Base-by-base conservation (phyloP, 1,139 yeast species). In the Saccharomyces hybrid region DNA sequence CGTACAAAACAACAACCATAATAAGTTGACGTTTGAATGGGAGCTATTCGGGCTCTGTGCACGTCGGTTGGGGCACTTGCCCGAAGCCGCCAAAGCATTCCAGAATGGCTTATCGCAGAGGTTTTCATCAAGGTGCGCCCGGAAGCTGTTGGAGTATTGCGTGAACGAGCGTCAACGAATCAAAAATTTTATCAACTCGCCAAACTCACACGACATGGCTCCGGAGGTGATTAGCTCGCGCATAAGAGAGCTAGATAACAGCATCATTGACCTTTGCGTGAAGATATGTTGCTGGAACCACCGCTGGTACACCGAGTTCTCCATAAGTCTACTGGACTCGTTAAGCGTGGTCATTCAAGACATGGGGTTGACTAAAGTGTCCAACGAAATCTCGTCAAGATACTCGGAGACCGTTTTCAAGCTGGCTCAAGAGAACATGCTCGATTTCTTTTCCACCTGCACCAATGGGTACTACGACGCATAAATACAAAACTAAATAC, bases 261-360 rank as follows among this genome's bases (percentile, higher is more conserved):
- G 78, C 59, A 81, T 88, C 21, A 75, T 90, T 61, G 91, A 86
- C 58, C 75, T 86, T 47, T 74, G 84, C 57, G 88, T 90, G 51
- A 86, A 86, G 63, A 74, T 93, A 56, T 75, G 86, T 34, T 96
- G 95, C 21, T 93, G 98, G 97, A 88, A 90, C 68, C 98, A 90
- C 71, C 82, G 99, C 67, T 93, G 99, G 99, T 95, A 93, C 72
- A 80, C 83, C 59, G 97, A 91, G 61, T 91, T 89, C 64, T 84
- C 95, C 8, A 88, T 95, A 28, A 75, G 76, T 50, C 75, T 88
- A 55, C 69, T 84, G 16, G 70, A 74, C 32, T 75, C 82, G 0
- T 72, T 90, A 56, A 75, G 81, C 44, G 80, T 78, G 54, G 75
- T 89, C 58, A 83, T 88, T 31, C 82, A 82, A 31, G 85, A 84